Base-by-base conservation (phyloP, 2,329 filamentous ascomycete genomes). In the Neocatenulostroma microsporum region DNA sequence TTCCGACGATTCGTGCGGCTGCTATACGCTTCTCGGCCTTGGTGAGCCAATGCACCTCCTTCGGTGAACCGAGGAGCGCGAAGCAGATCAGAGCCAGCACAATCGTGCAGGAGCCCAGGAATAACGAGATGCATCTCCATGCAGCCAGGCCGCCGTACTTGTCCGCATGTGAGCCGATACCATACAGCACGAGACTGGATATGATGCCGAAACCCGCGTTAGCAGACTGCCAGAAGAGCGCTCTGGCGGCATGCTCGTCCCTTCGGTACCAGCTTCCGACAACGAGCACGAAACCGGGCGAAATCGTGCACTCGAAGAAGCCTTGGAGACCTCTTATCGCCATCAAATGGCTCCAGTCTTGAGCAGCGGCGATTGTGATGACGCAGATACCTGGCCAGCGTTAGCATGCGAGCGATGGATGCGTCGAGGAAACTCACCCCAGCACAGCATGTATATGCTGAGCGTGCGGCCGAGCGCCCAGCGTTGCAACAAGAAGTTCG, bases 221-320 rank as follows among this genome's bases (percentile, higher is more conserved):
- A 18, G 60, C 57, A 8, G 55, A 57, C 30, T 60, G 56, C 50
- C 58, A 62, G 42, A 62, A 56, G 0, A 62, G 49, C 2, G 57
- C 48, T 6, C 60, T 50, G 7, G 53, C 49, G 2, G 56, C 47
- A 33, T 62, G 60, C 32, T 62, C 60, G 15, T 60, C 51, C 0
- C 51, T 51, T 2, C 49, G 46, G 26, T 62, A 62, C 59, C 58
- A 62, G 4, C 46, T 52, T 0, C 56, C 54, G 23, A 58, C 52
- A 13, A 62, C 48, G 3, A 61, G 46, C 3, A 62, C 47, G 36
- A 60, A 62, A 6, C 57, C 58, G 0, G 60, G 57, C 0, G 48
- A 54, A 29, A 62, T 60, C 4, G 57, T 61, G 36, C 58, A 61
- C 36, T 62, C 59, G 36, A 62, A 63, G 35, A 62, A 52, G 15